Percentiles rank a stretch among this genome's conserved stretches.
Conservation (phyloP, 192 early-diverging fungal species). For the Diversispora epigaea region DNA sequence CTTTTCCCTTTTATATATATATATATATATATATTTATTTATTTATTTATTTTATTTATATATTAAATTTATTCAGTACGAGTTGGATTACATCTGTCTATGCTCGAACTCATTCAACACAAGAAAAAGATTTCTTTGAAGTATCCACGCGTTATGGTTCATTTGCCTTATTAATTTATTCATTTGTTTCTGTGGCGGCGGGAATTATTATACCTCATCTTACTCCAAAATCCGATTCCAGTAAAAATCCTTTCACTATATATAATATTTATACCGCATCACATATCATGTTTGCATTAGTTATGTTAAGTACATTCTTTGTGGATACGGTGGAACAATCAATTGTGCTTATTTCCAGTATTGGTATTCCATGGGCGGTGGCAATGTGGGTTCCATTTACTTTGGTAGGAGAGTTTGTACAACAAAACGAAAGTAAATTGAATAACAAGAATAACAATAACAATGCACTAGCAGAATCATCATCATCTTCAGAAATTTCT, state of each 20-base stretch:
- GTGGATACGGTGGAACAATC: constrained; percentile 58
- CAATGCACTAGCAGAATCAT: constrained; percentile 12
- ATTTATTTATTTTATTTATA: not conserved
- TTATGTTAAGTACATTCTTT: constrained; percentile 69
- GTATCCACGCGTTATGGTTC: constrained; percentile 66
- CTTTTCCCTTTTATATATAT: no score
- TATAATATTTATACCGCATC: constrained; percentile 71
- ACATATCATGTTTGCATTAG: constrained; percentile 62
- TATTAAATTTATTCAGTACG: constrained; percentile 39
- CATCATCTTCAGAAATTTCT: constrained; percentile 2
- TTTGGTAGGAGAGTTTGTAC: constrained; percentile 78
- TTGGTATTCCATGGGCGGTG: constrained; percentile 88
- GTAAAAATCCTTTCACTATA: constrained; percentile 42
- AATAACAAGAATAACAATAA: not conserved
- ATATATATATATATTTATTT: not conserved
- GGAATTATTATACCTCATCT: constrained; percentile 58
- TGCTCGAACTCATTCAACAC: constrained; percentile 30
- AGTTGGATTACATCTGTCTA: constrained; percentile 66
- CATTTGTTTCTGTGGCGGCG: constrained; percentile 69
- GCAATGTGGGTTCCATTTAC: constrained; percentile 92
- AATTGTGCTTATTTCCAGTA: constrained; percentile 65
- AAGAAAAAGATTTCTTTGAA: constrained; percentile 8
- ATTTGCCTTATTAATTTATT: constrained; percentile 78
- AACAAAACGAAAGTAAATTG: constrained; percentile 5
- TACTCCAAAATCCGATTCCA: constrained; percentile 38